Percentiles rank a stretch among this genome's conserved stretches.
phyloP scores from a whole-genome alignment of 2,329 filamentous ascomycete species.

The Helicocarpus griseus region DNA sequence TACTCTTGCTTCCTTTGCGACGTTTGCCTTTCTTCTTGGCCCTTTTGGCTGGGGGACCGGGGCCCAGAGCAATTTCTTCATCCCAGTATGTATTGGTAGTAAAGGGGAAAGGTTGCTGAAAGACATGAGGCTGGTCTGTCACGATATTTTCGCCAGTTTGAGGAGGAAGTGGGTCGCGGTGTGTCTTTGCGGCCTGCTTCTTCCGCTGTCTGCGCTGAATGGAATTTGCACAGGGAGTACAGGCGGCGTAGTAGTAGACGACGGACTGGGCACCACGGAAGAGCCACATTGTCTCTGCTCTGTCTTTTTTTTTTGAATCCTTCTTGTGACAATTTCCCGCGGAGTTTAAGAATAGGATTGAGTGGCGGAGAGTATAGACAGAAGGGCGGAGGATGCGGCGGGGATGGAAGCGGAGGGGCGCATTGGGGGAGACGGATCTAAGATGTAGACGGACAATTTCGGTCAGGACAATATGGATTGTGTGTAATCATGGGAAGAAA shows the following conservation, averaged over 20 bases:
- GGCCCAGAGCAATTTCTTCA: conserved; percentile 76
- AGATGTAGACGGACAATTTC: background rate
- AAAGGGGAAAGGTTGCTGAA: conserved; percentile 68
- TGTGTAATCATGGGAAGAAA: background rate
- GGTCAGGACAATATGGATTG: background rate
- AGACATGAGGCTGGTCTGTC: conserved; percentile 56
- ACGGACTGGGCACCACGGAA: conserved; percentile 41
- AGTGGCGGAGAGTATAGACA: too few species aligned
- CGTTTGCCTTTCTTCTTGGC: too few species aligned
- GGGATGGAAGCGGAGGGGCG: background rate
- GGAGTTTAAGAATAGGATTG: background rate
- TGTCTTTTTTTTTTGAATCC: background rate
- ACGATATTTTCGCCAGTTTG: conserved; percentile 47
- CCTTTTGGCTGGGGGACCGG: conserved; percentile 57
- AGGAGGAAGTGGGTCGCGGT: conserved; percentile 56
- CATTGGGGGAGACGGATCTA: background rate
- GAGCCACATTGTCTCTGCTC: conserved; percentile 32
- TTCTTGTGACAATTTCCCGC: background rate
- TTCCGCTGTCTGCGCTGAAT: conserved; percentile 60
- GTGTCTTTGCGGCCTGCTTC: conserved; percentile 58
- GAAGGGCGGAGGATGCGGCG: background rate
- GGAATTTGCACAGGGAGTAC: conserved; percentile 56
- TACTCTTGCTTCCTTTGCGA: background rate
- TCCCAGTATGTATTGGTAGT: conserved; percentile 83
- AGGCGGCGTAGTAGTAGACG: conserved; percentile 41